These are phyloP conservation scores for Daucus carota DNA, from an alignment of 129 eudicot genomes.

Conservation along the genomic window DNA sequence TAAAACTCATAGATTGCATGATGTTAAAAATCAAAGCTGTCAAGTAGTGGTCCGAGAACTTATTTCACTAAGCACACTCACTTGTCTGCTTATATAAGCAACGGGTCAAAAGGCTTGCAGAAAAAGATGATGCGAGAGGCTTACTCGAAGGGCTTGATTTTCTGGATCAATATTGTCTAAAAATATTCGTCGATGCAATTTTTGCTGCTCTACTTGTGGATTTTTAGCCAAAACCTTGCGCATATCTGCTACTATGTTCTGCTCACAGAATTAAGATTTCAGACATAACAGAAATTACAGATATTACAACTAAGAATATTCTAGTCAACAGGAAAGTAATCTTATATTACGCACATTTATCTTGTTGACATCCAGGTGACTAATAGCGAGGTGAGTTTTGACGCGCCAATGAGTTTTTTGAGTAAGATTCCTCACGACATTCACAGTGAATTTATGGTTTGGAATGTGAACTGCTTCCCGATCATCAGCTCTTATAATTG, in stretches of 20 bases:
- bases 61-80: constrained; percentile 3
- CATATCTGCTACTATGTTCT: constrained; percentile 83
- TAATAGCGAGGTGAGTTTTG: constrained; percentile 77
- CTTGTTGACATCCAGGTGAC: constrained; percentile 78
- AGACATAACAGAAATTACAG: constrained; percentile 1
- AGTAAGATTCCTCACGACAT: constrained; percentile 71
- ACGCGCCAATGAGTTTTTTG: constrained; percentile 89
- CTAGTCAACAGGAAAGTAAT: background rate
- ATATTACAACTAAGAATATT: background rate
- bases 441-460: constrained; percentile 68
- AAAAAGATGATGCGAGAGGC: background rate
- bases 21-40: background rate
- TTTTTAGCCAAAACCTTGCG: constrained; percentile 86
- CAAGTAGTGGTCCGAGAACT: background rate
- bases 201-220: constrained; percentile 82
- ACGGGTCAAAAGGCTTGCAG: background rate
- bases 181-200: constrained; percentile 68
- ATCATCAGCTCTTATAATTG: constrained; percentile 82
- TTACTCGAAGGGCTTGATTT: constrained; percentile 67
- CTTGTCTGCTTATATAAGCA: background rate
- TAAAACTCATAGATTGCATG: background rate
- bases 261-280: constrained; percentile 17
- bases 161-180: constrained; percentile 62
- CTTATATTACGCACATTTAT: constrained; percentile 36
- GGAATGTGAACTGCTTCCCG: constrained; percentile 88